Conservation (phyloP, 306 rosid species). For the Fagus sylvatica region DNA sequence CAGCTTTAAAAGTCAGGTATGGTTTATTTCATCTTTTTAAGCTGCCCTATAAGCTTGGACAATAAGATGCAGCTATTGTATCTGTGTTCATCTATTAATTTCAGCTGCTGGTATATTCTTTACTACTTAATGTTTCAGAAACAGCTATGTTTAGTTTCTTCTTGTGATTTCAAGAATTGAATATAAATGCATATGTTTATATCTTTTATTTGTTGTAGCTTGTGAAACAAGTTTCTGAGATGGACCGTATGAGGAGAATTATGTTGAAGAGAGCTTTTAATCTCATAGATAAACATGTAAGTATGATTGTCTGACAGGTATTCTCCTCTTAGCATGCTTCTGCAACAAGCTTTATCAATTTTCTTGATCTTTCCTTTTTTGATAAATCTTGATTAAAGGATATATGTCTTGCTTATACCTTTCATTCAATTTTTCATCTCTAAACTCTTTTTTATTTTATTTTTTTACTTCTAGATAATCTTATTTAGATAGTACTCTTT, state of each 20-base stretch:
- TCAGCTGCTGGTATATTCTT: slow-evolving; percentile 13
- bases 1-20: slow-evolving; percentile 93
- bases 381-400: neutral
- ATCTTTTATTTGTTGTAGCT: slow-evolving; percentile 56
- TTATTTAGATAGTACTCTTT: neutral
- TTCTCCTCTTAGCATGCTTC: neutral
- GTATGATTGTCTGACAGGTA: slow-evolving; percentile 28
- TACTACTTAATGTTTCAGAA: neutral
- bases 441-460: neutral
- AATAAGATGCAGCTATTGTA: slow-evolving; percentile 8
- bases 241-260: slow-evolving; percentile 62
- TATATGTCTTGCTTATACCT: neutral
- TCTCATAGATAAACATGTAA: slow-evolving; percentile 69
- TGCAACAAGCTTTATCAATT: neutral
- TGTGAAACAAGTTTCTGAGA: slow-evolving; percentile 75
- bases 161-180: slow-evolving; percentile 21
- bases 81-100: slow-evolving; percentile 11
- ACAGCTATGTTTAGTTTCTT: neutral
- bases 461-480: neutral
- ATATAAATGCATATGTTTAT: slow-evolving; percentile 19
- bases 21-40: slow-evolving; percentile 7
- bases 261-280: slow-evolving; percentile 77
- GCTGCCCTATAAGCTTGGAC: slow-evolving; percentile 11
- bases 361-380: neutral
- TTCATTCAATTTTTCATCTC: neutral